Base-by-base conservation (phyloP, 2,329 filamentous ascomycete species). In the Rhynchosporium secalis region DNA sequence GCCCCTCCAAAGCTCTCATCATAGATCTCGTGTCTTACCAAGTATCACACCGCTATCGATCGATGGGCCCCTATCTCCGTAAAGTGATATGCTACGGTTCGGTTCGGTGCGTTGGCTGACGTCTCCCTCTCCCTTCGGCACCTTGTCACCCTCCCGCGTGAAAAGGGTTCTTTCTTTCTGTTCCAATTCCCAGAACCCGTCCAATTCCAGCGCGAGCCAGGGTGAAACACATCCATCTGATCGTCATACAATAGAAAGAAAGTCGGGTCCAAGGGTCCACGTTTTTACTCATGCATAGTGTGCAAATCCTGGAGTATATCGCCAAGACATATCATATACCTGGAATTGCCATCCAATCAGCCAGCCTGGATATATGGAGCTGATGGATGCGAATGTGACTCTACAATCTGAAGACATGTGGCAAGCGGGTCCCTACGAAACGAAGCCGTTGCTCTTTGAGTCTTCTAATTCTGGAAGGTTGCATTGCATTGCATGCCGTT, bases 181-280 rank as follows among this genome's bases (percentile, higher is more conserved):
- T 36, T 36, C 33, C 33, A 36, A 36, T 36, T 36, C 9, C 58
- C 55, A 49, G 65, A 63, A 69, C 62, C 67, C 68, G 61, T 56
- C 57, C 56, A 56, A 60, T 36, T 62, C 63, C 64, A 65, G 63
- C 56, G 60, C 12, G 43, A 46, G 43, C n/a, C 45, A 65, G 41
- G 49, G 47, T 68, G 65, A 68, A 70, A 68, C 67, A 58, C 62
- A 60, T 56, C 60, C 61, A 63, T 64, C 64, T 60, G 65, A 68
- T 66, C 65, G 63, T 56, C 61, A 66, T 65, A 57, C 20, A 20
- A 20, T 20, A 20, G 20, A 20, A 20, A 20, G 54, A 56, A 40
- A 26, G 36, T 58, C 40, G 61, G 51, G 57, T 51, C 56, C 56
- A 56, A 58, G 62, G 60, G 26, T 56, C 56, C 26, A 43, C 38